Evolutionary conservation across 108 stramenopile genomes (phyloP), one percentile per base, ranked within the genome.

Genomic region (Cyclotella sp.): DNA sequence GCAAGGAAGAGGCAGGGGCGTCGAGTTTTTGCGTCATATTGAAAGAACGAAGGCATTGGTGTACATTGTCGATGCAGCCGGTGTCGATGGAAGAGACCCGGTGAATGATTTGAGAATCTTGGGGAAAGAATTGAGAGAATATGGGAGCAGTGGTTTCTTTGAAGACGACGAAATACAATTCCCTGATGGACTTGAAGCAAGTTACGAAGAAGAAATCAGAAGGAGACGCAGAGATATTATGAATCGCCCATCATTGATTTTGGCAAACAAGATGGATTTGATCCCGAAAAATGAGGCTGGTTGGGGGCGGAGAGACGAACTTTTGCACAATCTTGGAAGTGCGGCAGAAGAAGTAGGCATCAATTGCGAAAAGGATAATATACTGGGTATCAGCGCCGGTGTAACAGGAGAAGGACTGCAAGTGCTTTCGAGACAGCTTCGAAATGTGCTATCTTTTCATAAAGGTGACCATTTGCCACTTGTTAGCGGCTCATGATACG

Each of bases 1-100:
- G 39, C 90, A 86, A 55, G 94, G 97, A 3, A 84, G 93, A 70
- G 99, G 99, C 12, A 82, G 96, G 49, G 99, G 99, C 9, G 93
- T 94, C 58, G 97, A 97, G 59, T 99, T 99, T 78, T 75, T 98
- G 39, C 79, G 97, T 10, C 98, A 99, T 73, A 76, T 99, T 45
- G 95, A 97, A 85, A 72, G 98, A 61, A 97, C 97, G 21, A 92
- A 91, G 66, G 81, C 91, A 14, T 75, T 91, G 13, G 61, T 92
- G 21, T 92, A 91, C 70, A 91, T 97, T 61, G 91, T 97, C 0
- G 96, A 97, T 77, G 89, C 71, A 18, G 92, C 89, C 15, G 90
- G 89, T 42, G 82, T 85, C 9, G 92, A 93, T 73, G 92, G 88
- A 53, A 77, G 93, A 65, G 80, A 88, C 86, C 86, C 91, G 0